Evolutionary conservation across 441 rosid species (phyloP), one percentile per base, ranked within the genome.

Genomic region (Cnidoscolus chayamansa): DNA sequence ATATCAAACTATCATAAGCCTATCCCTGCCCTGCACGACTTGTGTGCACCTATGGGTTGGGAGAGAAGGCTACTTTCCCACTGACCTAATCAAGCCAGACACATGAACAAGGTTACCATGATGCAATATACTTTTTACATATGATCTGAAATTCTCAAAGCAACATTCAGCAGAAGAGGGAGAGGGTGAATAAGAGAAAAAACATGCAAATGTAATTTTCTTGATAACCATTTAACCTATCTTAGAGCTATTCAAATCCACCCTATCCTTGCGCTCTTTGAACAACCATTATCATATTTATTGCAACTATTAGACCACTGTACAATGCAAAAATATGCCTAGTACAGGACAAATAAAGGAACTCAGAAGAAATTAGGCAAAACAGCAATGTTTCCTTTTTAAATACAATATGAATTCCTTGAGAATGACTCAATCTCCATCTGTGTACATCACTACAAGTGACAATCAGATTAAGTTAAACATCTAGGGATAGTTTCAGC

Each of bases 1-100:
- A 64, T 9, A 65, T 56, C 51, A 54, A 69, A 63, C 40, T 62
- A 58, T 75, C 59, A 60, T 13, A 19, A 58, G 60, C 67, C 67
- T 32, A 40, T 9, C 72, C 72, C 32, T 0, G 3, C 32, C 58
- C 72, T 3, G 70, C 75, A 71, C 50, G 58, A 64, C 43, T 47
- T 55, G 64, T 16, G 19, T 30, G 70, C 43, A 56, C 17, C 76
- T 40, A 20, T 47, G 61, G 63, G 59, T 48, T 32, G 50, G 63
- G 71, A 66, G 32, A 63, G 64, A 63, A 62, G 56, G 69, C 64
- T 45, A 54, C 25, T n/a, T 53, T 31, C 58, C 50, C 40, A 45
- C 72, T 35, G 6, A 63, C 25, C 20, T 51, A 68, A 30, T 54
- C 53, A 70, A 64, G 35, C 69, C 65, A 55, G 47, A 55, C 54